A percentile compares a stretch with the other conserved stretches of the same genome.
phyloP scores from a whole-genome alignment of 1,139 yeast species.

The Wickerhamiella infanticola region DNA sequence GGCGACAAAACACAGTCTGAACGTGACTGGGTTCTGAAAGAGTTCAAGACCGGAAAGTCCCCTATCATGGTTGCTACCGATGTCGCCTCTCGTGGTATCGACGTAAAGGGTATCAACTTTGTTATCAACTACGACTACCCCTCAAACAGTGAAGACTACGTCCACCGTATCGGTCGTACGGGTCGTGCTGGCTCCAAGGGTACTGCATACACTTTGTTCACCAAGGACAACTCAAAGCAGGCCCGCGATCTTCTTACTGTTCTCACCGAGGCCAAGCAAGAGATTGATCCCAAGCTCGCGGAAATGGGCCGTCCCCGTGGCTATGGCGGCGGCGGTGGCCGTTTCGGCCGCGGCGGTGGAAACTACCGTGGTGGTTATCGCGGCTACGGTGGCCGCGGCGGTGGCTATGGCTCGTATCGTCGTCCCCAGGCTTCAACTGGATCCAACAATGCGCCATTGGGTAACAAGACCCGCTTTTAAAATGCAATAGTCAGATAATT shows the following conservation, averaged over 20 bases:
- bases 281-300: slow-evolving; percentile 39
- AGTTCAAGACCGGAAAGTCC: slow-evolving; percentile 80
- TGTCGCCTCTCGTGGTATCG: slow-evolving; percentile 99
- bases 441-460: slow-evolving; percentile 19
- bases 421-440: slow-evolving; percentile 10
- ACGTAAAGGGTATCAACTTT: slow-evolving; percentile 89
- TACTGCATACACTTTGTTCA: slow-evolving; percentile 90
- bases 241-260: slow-evolving; percentile 86
- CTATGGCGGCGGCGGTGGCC: slow-evolving; percentile 34
- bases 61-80: slow-evolving; percentile 99
- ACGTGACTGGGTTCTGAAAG: slow-evolving; percentile 95
- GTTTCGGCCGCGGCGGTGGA: slow-evolving; percentile 36
- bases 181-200: slow-evolving; percentile 98
- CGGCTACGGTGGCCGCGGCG: slow-evolving; percentile 32
- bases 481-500: not conserved
- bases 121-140: slow-evolving; percentile 97
- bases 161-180: slow-evolving; percentile 91
- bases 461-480: slow-evolving; percentile 15
- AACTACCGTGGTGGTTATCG: slow-evolving; percentile 36
- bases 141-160: slow-evolving; percentile 94
- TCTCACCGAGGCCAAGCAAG: slow-evolving; percentile 90
- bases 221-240: slow-evolving; percentile 70
- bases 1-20: slow-evolving; percentile 97
- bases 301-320: slow-evolving; percentile 36
- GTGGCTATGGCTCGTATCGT: slow-evolving; percentile 15